phyloP scores from a whole-genome alignment of 768 basidiomycete species.

The Macrolepiota dolichaula region DNA sequence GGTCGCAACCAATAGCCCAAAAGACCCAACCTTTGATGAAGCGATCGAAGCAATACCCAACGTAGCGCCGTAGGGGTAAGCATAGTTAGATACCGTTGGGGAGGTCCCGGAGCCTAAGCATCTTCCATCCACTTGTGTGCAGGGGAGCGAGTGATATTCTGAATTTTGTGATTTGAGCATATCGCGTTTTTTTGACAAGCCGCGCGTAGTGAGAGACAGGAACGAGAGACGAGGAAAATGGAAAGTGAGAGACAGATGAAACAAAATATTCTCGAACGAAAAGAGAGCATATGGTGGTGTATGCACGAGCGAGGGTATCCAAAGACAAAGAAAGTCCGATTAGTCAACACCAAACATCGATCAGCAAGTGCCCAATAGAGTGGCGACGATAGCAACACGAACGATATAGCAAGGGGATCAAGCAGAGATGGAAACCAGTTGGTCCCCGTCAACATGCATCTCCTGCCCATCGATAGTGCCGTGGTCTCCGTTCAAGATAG shows the following conservation, averaged over 20 bases:
- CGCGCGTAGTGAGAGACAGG: constrained; percentile 17
- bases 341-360: constrained; percentile 14
- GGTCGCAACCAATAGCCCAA: constrained; percentile 67
- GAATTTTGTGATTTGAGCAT: constrained; percentile 28
- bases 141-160: constrained; percentile 17
- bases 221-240: constrained; percentile 14
- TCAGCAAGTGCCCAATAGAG: constrained; percentile 9
- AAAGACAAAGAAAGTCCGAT: constrained; percentile 13
- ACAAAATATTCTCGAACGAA: not conserved
- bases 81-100: constrained; percentile 13
- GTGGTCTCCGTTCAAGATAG: constrained; percentile 24
- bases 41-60: constrained; percentile 4
- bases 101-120: constrained; percentile 39
- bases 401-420: constrained; percentile 8
- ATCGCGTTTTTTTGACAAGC: constrained; percentile 24
- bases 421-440: constrained; percentile 21
- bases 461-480: constrained; percentile 26
- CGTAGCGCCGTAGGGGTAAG: constrained; percentile 11
- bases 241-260: constrained; percentile 16
- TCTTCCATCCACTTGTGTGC: constrained; percentile 40
- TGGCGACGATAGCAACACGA: constrained; percentile 10
- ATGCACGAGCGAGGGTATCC: constrained; percentile 29
- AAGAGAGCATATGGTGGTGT: constrained; percentile 17
- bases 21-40: constrained; percentile 24
- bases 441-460: constrained; percentile 43